Evolutionary conservation across 2,329 filamentous ascomycete genomes (phyloP).

Genomic region (Apiospora pterosperma): DNA sequence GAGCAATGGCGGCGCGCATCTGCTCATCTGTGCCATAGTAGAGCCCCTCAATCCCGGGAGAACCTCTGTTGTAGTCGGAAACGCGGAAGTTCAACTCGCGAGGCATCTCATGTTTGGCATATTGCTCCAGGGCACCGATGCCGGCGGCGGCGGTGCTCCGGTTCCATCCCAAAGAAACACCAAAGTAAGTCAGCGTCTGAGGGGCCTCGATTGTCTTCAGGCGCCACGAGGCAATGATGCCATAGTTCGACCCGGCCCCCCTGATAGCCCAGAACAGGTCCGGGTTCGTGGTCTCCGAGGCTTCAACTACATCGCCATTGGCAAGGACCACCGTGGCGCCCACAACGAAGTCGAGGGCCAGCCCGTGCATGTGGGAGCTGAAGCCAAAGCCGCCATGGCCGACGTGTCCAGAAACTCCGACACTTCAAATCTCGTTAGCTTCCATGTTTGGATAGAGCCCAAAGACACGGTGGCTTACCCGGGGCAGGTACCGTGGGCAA

Average conservation of each 20-base stretch:
- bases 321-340: conserved; percentile 27
- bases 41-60: conserved; percentile 33
- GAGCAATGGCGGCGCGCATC: conserved; percentile 27
- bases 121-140: conserved; percentile 47
- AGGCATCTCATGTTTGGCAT: conserved; percentile 29
- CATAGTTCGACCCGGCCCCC: conserved; percentile 30
- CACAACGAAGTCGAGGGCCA: conserved; percentile 41
- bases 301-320: conserved; percentile 25
- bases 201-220: conserved; percentile 28
- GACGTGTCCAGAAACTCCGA: conserved; percentile 33
- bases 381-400: conserved; percentile 35
- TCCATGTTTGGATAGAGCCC: neutral
- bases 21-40: conserved; percentile 34
- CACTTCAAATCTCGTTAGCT: conserved; percentile 14
- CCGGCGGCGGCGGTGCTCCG: conserved; percentile 20
- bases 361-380: conserved; percentile 39
- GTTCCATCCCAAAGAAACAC: conserved; percentile 23
- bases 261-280: conserved; percentile 31
- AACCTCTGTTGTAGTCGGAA: conserved; percentile 29
- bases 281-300: conserved; percentile 26
- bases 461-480: conserved; percentile 24
- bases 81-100: conserved; percentile 39
- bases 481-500: conserved; percentile 35
- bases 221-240: conserved; percentile 26
- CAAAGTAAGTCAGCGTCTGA: conserved; percentile 26